Conservation (phyloP, 129 eudicot genomes). For the Lonicera japonica region DNA sequence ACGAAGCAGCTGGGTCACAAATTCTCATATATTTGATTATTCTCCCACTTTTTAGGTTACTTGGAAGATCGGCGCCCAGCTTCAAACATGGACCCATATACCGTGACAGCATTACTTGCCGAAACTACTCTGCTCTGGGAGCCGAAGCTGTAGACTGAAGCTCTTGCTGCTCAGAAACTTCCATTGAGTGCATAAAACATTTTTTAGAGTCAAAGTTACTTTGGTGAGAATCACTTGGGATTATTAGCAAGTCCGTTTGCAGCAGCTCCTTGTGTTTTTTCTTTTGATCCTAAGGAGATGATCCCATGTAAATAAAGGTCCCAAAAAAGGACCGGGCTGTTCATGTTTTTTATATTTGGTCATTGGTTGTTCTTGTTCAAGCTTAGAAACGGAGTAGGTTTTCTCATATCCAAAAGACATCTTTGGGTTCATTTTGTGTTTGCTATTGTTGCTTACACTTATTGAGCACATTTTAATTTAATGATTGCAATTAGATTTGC, state of each 20-base stretch:
- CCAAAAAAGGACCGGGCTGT: constrained; percentile 8
- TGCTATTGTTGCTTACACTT: neutral
- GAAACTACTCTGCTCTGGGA: constrained; percentile 95
- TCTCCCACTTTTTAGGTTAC: constrained; percentile 47
- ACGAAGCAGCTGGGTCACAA: too few relatives aligned
- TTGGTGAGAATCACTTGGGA: constrained; percentile 12
- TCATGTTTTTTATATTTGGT: constrained; percentile 10
- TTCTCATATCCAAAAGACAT: too few relatives aligned
- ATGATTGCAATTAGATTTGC: neutral
- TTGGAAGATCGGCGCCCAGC: constrained; percentile 99
- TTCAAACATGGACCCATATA: constrained; percentile 99
- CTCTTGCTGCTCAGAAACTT: constrained; percentile 97
- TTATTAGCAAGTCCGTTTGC: neutral
- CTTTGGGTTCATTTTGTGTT: neutral
- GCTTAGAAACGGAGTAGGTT: too few relatives aligned
- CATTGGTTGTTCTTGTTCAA: too few relatives aligned
- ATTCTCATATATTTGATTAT: neutral
- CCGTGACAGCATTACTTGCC: constrained; percentile 83
- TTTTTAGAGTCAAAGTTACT: neutral
- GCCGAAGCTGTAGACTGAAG: constrained; percentile 95
- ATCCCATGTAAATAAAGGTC: constrained; percentile 52
- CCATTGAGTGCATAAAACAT: constrained; percentile 55
- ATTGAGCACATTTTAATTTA: neutral
- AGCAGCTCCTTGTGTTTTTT: constrained; percentile 12
- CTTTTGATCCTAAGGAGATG: constrained; percentile 23